These are phyloP conservation scores for Rhododendron simsii DNA, from an alignment of 148 eudicot species.

Conservation along the genomic window DNA sequence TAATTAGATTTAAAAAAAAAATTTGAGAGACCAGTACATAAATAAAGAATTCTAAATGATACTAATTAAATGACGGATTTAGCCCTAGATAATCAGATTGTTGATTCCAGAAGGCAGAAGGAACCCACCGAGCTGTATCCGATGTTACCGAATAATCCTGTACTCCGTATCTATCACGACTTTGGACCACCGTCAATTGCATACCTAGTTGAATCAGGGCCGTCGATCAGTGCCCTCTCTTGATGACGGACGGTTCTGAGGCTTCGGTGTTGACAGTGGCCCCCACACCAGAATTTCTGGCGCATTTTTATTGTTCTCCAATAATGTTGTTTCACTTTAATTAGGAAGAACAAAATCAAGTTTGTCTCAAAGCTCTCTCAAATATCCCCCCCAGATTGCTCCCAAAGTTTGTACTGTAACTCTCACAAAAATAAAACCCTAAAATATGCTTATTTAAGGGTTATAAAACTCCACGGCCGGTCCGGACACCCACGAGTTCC, in stretches of 20 bases:
- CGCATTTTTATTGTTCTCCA: background rate
- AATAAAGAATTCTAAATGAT: background rate
- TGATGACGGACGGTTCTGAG: background rate
- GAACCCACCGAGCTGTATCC: constrained; percentile 3
- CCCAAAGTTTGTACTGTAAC: no score
- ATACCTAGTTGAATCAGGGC: background rate
- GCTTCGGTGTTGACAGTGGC: background rate
- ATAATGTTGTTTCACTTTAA: no score
- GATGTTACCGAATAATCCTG: background rate
- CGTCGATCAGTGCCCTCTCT: background rate
- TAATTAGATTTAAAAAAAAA: no score
- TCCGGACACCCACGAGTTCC: no score
- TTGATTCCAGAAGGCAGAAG: background rate
- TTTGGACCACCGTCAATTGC: constrained; percentile 10
- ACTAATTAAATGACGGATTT: background rate
- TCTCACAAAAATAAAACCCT: no score
- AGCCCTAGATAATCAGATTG: background rate
- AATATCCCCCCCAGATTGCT: no score
- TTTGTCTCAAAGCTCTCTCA: no score
- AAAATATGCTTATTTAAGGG: no score
- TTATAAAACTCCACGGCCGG: no score
- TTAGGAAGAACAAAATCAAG: no score
- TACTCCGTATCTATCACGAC: background rate
- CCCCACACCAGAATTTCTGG: background rate
- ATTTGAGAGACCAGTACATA: no score